Evolutionary conservation across 2,329 filamentous ascomycete genomes (phyloP), one percentile per base, ranked within the genome.

Genomic region (Fusarium floridanum): DNA sequence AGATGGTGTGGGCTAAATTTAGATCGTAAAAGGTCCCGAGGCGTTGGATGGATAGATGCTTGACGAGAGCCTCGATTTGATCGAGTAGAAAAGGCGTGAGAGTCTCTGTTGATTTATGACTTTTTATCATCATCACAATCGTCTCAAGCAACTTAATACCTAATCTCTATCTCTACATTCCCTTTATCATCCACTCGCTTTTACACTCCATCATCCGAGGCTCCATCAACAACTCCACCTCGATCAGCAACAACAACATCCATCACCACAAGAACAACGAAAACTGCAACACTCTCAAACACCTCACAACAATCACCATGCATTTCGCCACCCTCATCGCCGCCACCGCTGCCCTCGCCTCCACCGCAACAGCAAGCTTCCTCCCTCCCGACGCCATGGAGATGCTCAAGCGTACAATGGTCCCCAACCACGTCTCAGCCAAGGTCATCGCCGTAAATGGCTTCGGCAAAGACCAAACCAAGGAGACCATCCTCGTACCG

Each of bases 351-450:
- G 60, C 43, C 34, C 60, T 62, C 29, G 32, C 43, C 16, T 53
- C 60, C 5, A 50, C 60, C 2, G 20, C 41, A 11, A 24, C 32
- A 27, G 60, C 60, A 32, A 10, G 17, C 3, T 48, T 48, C 60
- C 36, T 39, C 17, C 41, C 60, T 11, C 27, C 27, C 9, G 17
- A 61, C 41, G 39, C 39, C 14, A 32, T 32, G 20, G 45, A 34
- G 20, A 34, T 36, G 29, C 27, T 32, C 43, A 62, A 62, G 43
- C 41, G 60, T 2, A 43, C 60, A 12, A 50, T 50, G 20, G 36
- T 60, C 17, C 36, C 56, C 22, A 60, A 60, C 56, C 56, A 60
- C 11, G 56, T 60, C 36, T 60, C 56, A n/a, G 60, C 45, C 43
- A 50, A 62, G 24, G 41, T 62, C 16, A 5, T 50, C 6, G 41